Percentiles rank a stretch among this genome's conserved stretches.
These are phyloP conservation scores for Dryas octopetala DNA, from an alignment of 306 rosid genomes.

Conservation along the genomic window DNA sequence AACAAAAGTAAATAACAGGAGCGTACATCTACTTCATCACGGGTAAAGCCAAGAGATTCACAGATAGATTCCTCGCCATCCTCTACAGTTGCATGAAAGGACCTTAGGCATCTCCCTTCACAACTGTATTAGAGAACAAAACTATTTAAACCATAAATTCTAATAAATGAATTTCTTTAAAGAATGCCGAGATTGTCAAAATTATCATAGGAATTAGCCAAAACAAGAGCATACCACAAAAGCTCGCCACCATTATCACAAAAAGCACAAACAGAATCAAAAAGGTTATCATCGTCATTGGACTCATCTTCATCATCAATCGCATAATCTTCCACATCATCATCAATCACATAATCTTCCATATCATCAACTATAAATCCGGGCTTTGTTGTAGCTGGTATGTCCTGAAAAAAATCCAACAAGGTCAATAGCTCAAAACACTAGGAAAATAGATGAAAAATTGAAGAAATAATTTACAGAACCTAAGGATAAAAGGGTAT, in stretches of 20 bases:
- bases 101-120: slow-evolving; percentile 92
- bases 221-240: slow-evolving; percentile 51
- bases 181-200: neutral
- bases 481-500: neutral
- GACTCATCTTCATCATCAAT: slow-evolving; percentile 54
- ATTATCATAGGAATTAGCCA: neutral
- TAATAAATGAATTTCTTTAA: neutral
- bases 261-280: slow-evolving; percentile 80
- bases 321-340: slow-evolving; percentile 42
- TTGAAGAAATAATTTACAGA: slow-evolving; percentile 5
- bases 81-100: slow-evolving; percentile 72
- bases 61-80: slow-evolving; percentile 62
- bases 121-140: slow-evolving; percentile 53
- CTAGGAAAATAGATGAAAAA: slow-evolving; percentile 16
- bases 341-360: slow-evolving; percentile 49
- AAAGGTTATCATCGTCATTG: slow-evolving; percentile 58
- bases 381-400: slow-evolving; percentile 47
- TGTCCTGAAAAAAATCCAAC: slow-evolving; percentile 49
- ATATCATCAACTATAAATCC: slow-evolving; percentile 67
- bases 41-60: slow-evolving; percentile 64
- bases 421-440: slow-evolving; percentile 14
- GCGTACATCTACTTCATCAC: slow-evolving; percentile 78
- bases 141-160: neutral
- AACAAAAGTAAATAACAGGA: slow-evolving; percentile 18
- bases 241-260: slow-evolving; percentile 91